Evolutionary conservation across 208 protist species (phyloP).

Genomic region (Acanthamoeba lenticulata): DNA sequence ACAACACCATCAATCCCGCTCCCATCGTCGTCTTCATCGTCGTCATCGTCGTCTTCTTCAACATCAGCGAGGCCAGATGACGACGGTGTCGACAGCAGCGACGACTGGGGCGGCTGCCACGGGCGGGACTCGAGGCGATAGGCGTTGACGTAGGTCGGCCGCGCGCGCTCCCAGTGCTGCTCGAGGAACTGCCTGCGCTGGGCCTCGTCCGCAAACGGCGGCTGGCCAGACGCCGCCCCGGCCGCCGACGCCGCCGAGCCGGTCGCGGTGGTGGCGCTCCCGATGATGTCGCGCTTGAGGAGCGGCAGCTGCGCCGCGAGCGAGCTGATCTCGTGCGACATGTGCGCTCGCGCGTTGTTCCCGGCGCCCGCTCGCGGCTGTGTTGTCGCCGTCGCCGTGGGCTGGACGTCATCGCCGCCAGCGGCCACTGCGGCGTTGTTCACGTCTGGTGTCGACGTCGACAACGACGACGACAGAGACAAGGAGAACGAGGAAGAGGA

Average conservation of each 20-base stretch:
- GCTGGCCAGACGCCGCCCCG: background rate
- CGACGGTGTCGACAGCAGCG: background rate
- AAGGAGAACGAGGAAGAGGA: background rate
- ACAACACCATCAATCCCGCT: background rate
- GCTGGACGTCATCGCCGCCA: background rate
- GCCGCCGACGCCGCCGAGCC: background rate
- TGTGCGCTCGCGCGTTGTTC: background rate
- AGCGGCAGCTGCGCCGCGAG: background rate
- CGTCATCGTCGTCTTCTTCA: background rate
- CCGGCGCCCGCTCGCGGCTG: background rate
- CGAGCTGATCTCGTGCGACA: background rate
- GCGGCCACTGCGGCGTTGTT: background rate
- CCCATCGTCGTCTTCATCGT: background rate
- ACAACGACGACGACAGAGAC: background rate
- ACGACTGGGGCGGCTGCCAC: background rate
- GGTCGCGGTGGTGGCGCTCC: background rate
- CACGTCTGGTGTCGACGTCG: background rate
- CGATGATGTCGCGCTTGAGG: background rate
- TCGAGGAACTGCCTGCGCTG: background rate
- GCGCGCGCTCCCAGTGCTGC: background rate
- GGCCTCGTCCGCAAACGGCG: background rate
- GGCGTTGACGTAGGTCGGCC: background rate
- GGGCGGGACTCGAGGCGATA: background rate
- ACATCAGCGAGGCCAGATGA: background rate
- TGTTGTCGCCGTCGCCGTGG: background rate